phyloP scores from a whole-genome alignment of 257 asterid species.

The Fraxinus excelsior region DNA sequence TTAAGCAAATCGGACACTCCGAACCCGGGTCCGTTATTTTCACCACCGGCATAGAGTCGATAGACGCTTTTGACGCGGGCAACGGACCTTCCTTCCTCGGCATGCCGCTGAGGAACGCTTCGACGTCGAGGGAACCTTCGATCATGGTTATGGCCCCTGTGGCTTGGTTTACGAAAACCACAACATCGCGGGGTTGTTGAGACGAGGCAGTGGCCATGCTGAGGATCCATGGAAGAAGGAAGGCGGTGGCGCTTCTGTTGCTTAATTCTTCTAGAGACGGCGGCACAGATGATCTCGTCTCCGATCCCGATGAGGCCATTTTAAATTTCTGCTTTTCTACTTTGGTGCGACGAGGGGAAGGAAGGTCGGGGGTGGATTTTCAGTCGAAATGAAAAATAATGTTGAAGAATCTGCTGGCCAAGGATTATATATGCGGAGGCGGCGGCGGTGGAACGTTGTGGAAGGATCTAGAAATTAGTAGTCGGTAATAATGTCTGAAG shows the following conservation, averaged over 20 bases:
- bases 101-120: background rate
- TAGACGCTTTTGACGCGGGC: conserved; percentile 1
- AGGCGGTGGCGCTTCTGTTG: background rate
- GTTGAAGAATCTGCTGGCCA: background rate
- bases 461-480: background rate
- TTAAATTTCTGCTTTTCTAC: background rate
- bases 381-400: background rate
- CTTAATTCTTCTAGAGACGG: background rate
- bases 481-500: background rate
- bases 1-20: conserved; percentile 25
- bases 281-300: background rate
- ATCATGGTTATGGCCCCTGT: background rate
- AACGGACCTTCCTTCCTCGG: background rate
- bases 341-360: background rate
- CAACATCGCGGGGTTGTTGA: background rate
- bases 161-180: background rate
- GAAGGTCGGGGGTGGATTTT: background rate
- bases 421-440: background rate
- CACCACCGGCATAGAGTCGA: conserved; percentile 10
- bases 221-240: background rate
- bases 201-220: background rate
- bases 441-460: background rate
- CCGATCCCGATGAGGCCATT: background rate
- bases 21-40: conserved; percentile 1
- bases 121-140: background rate